phyloP scores from a whole-genome alignment of 306 rosid species.

The Cucumis sativus region Cucumber_9930_V3 NC_026655.2:26404001-26404500 shows the following conservation, averaged over 20 bases:
- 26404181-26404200: background rate
- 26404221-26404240: background rate
- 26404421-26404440: background rate
- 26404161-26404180: background rate
- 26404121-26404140: constrained; percentile 73
- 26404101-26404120: constrained; percentile 69
- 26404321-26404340: background rate
- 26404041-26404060: constrained; percentile 95
- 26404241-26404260: too few relatives aligned
- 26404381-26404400: background rate
- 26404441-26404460: background rate
- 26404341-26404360: background rate
- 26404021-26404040: constrained; percentile 74
- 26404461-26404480: background rate
- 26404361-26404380: background rate
- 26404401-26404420: background rate
- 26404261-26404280: background rate
- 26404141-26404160: constrained; percentile 44
- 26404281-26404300: background rate
- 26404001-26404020: constrained; percentile 91
- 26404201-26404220: background rate
- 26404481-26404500: background rate
- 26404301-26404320: background rate
- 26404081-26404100: constrained; percentile 63
- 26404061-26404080: constrained; percentile 85